phyloP scores from a whole-genome alignment of 2,329 filamentous ascomycete genomes.

The Pyrenochaeta sp. region DNA sequence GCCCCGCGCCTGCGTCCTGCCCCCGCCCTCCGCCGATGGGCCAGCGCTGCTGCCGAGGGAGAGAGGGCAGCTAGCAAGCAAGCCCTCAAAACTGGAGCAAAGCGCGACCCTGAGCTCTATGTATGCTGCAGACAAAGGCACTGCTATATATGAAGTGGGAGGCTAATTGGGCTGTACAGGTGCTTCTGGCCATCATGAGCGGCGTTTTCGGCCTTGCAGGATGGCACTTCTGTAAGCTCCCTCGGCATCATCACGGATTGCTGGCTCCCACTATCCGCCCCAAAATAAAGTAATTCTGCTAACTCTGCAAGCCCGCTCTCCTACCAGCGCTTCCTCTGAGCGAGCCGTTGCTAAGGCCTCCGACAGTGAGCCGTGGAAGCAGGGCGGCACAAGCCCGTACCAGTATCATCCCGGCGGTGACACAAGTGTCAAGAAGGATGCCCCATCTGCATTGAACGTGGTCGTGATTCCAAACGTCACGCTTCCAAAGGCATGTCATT shows the following conservation, averaged over 20 bases:
- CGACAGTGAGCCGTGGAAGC: constrained; percentile 92
- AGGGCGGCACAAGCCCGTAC: constrained; percentile 66
- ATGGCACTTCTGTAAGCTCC: constrained; percentile 79
- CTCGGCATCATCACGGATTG: constrained; percentile 1
- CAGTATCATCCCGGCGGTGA: constrained; percentile 81
- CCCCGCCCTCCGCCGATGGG: constrained; percentile 44
- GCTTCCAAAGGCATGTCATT: constrained; percentile 71
- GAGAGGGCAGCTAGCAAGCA: constrained; percentile 58
- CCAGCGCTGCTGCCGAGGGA: constrained; percentile 51
- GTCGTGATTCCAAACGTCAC: constrained; percentile 94
- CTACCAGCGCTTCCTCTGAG: constrained; percentile 86
- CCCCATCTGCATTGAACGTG: constrained; percentile 93
- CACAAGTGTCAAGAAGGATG: constrained; percentile 79
- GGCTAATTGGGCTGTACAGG: constrained; percentile 61
- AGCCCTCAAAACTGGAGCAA: constrained; percentile 69
- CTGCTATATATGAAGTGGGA: background rate
- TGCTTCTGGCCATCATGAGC: constrained; percentile 91
- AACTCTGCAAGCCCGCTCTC: constrained; percentile 72
- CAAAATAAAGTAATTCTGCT: constrained; percentile 12
- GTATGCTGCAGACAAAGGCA: constrained; percentile 56
- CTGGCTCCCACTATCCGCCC: constrained; percentile 1
- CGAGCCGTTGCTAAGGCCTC: constrained; percentile 75
- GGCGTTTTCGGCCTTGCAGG: constrained; percentile 87
- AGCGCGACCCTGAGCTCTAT: constrained; percentile 78
- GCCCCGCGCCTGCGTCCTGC: constrained; percentile 55